A percentile compares a stretch with the other conserved stretches of the same genome.
These are phyloP conservation scores for Groenewaldozyma sp. DNA, from an alignment of 1,139 yeast species.

Conservation along the genomic window DNA sequence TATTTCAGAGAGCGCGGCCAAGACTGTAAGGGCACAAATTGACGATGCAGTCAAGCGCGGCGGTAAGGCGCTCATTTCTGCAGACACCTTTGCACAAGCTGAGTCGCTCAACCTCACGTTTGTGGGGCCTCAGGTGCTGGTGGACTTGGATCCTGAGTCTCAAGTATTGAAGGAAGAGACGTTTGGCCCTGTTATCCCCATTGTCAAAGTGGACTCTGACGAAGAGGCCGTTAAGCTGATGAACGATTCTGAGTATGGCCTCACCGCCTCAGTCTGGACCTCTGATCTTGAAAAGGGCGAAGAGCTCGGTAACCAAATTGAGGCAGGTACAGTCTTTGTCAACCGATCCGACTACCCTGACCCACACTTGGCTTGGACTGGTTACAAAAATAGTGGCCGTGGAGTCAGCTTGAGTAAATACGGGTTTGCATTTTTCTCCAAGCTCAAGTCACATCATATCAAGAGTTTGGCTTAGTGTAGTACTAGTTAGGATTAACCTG, in stretches of 20 bases:
- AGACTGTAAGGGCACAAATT: slow-evolving; percentile 60
- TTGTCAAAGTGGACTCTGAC: slow-evolving; percentile 33
- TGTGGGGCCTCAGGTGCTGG: slow-evolving; percentile 69
- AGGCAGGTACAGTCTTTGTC: slow-evolving; percentile 81
- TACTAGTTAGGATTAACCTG: too few species aligned
- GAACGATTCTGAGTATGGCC: slow-evolving; percentile 37
- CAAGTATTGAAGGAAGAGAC: slow-evolving; percentile 68
- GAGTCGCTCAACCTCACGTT: slow-evolving; percentile 53
- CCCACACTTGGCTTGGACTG: slow-evolving; percentile 74
- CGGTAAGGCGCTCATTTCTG: slow-evolving; percentile 64
- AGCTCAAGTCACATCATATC: slow-evolving; percentile 31
- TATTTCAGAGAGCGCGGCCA: slow-evolving; percentile 62
- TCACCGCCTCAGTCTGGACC: slow-evolving; percentile 52
- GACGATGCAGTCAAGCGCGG: slow-evolving; percentile 62
- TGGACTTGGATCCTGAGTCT: slow-evolving; percentile 52
- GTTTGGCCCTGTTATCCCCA: slow-evolving; percentile 43
- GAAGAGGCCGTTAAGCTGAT: slow-evolving; percentile 31
- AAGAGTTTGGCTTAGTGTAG: slow-evolving; percentile 21
- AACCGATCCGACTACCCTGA: slow-evolving; percentile 82
- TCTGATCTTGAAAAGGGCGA: slow-evolving; percentile 40
- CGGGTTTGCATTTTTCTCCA: slow-evolving; percentile 29
- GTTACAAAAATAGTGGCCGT: slow-evolving; percentile 70
- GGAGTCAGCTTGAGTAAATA: slow-evolving; percentile 38
- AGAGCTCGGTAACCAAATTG: slow-evolving; percentile 55
- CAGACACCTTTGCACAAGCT: slow-evolving; percentile 38